Base-by-base conservation (phyloP, 2,329 filamentous ascomycete species). In the Fonsecaea nubica region DNA sequence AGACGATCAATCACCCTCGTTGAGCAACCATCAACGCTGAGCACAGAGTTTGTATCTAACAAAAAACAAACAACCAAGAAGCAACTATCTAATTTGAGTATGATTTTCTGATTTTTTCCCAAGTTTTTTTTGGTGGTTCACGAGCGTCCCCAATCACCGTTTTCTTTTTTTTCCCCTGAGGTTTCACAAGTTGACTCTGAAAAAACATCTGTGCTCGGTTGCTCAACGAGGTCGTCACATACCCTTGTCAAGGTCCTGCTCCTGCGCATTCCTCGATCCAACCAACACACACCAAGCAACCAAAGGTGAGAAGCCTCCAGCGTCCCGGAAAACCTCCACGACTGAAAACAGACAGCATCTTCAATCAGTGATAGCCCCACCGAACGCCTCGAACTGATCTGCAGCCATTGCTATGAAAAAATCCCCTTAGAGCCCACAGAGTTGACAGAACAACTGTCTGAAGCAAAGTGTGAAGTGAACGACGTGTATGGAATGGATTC, bases 321-420 rank as follows among this genome's bases (percentile, higher is more conserved):
- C 67, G 67, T 64, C 67, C 67, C 38, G 48, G 18, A 35, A 54
- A 42, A 50, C 61, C 40, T 60, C 50, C 62, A 53, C 59, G 59
- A 40, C 61, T 55, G 25, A 65, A 32, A 32, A 40, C 55, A 67
- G 58, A 53, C 57, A 62, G 57, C 58, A 58, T 67, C 67, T 2
- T 50, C 50, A 57, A 64, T 66, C 67, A 69, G 67, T 54, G 59
- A 67, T 65, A 61, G 67, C 67, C 67, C 67, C 59, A 48, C 64
- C 64, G 61, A 66, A 69, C 13, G 40, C 58, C 42, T 66, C 64
- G 65, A 55, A 63, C 57, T 35, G 35, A 6, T 56, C 42, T 59
- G 57, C 57, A 59, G 57, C 42, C 57, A 59, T 59, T 59, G 57
- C 57, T n/a, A 32, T 32, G 30, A 32, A 10, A 7, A 58, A 58